These are phyloP conservation scores for Scenedesmus sp. DNA, from an alignment of 163 green algal species.

Conservation along the genomic window DNA sequence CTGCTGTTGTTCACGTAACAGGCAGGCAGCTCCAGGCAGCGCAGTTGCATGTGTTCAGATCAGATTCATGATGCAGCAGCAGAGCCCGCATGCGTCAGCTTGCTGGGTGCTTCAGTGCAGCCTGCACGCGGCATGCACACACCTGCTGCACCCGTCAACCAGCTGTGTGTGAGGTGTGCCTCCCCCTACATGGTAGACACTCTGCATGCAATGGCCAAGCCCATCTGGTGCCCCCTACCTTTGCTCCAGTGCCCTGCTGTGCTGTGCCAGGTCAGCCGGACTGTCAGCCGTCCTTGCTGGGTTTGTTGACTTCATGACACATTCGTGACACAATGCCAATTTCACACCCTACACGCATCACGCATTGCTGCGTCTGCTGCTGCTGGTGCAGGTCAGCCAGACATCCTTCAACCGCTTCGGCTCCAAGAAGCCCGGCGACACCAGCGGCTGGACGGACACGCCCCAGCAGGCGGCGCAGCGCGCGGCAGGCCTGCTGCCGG, in stretches of 20 bases:
- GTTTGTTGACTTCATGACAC: no score
- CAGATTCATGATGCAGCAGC: no score
- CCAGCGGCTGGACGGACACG: slow-evolving; percentile 82
- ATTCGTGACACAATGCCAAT: no score
- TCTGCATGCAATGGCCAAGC: no score
- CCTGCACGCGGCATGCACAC: no score
- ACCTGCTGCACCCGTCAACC: no score
- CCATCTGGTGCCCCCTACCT: no score
- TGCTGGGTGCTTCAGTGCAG: not conserved
- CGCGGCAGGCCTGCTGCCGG: slow-evolving; percentile 53
- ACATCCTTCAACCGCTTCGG: slow-evolving; percentile 70
- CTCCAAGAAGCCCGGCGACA: slow-evolving; percentile 73
- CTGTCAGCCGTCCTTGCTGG: no score
- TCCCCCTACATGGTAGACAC: no score
- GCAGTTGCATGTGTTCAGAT: not conserved
- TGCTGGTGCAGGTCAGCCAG: slow-evolving; percentile 54
- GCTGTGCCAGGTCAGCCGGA: not conserved
- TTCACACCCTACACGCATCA: not conserved
- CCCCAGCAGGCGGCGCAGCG: slow-evolving; percentile 63
- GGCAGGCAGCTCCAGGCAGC: not conserved
- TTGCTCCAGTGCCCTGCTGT: no score
- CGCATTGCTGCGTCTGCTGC: not conserved
- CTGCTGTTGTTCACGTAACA: not conserved
- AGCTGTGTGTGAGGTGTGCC: not conserved
- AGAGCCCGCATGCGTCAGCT: no score